Base-by-base conservation (phyloP, 2,329 filamentous ascomycete genomes). In the Hymenoscyphus albidus region DNA sequence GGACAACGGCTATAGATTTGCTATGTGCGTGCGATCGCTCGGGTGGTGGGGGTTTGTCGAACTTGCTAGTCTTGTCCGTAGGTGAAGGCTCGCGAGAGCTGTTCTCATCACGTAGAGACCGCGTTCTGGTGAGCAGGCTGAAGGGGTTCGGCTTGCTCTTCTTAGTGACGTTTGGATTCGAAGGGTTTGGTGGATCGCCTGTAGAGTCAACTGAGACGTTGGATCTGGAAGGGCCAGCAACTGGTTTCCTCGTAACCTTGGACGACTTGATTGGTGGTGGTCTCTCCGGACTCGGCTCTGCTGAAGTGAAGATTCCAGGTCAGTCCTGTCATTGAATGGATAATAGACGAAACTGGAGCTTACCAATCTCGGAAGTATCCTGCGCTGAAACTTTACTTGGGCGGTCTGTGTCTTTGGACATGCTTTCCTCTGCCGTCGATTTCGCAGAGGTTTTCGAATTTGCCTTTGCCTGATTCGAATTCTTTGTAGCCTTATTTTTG, bases 1-100 rank as follows among this genome's bases (percentile, higher is more conserved):
- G 86, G 10, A 90, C 85, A 1, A 88, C 88, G 74, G 83, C 88
- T 61, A 87, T 78, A 16, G 81, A 79, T 35, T 78, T 77, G 10
- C 77, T 77, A 35, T 67, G 66, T 40, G 63, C 40, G 42, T 69
- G 63, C 62, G 65, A 61, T 76, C 77, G 69, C 75, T 77, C 70
- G 78, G 79, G 68, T 18, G 32, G 14, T 57, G 70, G 69, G 7
- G 63, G 44, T 4, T 35, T 35, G 9, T 35, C 35, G 9, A 35
- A 35, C 35, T 35, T 35, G 35, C 9, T 35, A 31, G 64, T 51
- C 58, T 64, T 69, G 18, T 66, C 67, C n/a, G 65, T 70, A 16
- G 70, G 68, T 10, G 69, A 71, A 39, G 67, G 35, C 57, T 71
- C 69, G 32, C 62, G 61, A 10, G 71, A 69, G 63, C 69, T 72